Percentiles rank a stretch among this genome's conserved stretches.
phyloP scores from a whole-genome alignment of 345 rosid genomes.

The Ceriops decandra region DNA sequence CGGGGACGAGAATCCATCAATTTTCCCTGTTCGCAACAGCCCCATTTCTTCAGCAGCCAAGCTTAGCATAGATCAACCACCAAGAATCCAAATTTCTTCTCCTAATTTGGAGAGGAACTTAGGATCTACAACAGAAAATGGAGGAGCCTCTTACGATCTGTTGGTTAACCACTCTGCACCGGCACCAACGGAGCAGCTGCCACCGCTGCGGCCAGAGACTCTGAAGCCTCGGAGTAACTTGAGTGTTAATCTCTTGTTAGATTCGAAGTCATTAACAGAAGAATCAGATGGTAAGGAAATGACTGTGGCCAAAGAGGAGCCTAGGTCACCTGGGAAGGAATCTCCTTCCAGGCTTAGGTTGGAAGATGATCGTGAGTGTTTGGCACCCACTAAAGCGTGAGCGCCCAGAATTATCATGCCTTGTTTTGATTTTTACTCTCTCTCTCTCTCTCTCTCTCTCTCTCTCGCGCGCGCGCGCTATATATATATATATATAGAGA shows the following conservation, averaged over 20 bases:
- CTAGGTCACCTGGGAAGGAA: slow-evolving; percentile 56
- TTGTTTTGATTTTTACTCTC: neutral
- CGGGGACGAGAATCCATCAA: slow-evolving; percentile 68
- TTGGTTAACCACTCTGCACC: neutral
- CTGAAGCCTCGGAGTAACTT: slow-evolving; percentile 35
- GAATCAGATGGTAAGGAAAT: slow-evolving; percentile 38
- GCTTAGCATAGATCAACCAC: slow-evolving; percentile 48
- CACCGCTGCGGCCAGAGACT: neutral
- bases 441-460: neutral
- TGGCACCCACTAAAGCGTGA: slow-evolving; percentile 50
- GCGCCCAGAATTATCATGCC: slow-evolving; percentile 2
- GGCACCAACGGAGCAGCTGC: slow-evolving; percentile 18
- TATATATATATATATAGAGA: too few species aligned
- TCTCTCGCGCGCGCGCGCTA: too few species aligned
- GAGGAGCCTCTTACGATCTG: slow-evolving; percentile 7
- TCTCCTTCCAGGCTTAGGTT: slow-evolving; percentile 41
- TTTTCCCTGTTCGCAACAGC: slow-evolving; percentile 38
- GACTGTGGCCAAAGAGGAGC: slow-evolving; percentile 45
- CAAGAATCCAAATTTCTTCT: slow-evolving; percentile 41
- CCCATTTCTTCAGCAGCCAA: slow-evolving; percentile 48
- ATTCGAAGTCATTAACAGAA: slow-evolving; percentile 33
- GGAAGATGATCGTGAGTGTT: slow-evolving; percentile 47
- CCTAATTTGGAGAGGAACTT: slow-evolving; percentile 44
- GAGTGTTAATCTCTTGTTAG: slow-evolving; percentile 6
- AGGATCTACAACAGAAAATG: slow-evolving; percentile 18